Evolutionary conservation across 129 eudicot genomes (phyloP).

Genomic region (Flaveria brownii): DNA sequence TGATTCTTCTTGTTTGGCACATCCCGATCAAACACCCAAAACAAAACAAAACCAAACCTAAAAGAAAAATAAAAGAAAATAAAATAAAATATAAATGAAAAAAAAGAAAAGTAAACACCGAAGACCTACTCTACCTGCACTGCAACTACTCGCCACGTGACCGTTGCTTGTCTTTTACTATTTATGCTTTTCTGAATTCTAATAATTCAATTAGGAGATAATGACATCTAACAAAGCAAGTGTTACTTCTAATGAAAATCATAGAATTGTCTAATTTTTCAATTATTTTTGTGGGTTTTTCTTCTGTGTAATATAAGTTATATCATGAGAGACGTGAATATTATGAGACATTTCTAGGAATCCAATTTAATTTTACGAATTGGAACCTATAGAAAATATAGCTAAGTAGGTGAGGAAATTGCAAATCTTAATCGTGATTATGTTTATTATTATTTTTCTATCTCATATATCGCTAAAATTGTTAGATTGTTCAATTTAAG

Average conservation of each 20-base stretch:
- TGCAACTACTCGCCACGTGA: conserved; percentile 33
- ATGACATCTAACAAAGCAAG: not conserved
- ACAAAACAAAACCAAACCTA: no score
- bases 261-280: not conserved
- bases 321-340: not conserved
- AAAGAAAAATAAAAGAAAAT: not conserved
- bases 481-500: no score
- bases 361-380: not conserved
- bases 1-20: conserved; percentile 26
- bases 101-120: conserved; percentile 15
- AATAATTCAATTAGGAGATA: not conserved
- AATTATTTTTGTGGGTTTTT: not conserved
- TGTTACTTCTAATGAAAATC: not conserved
- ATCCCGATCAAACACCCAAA: conserved; percentile 3
- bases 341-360: not conserved
- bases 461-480: no score
- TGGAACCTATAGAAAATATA: not conserved
- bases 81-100: not conserved
- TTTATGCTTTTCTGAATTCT: not conserved
- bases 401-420: no score
- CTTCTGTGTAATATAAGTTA: not conserved
- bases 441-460: no score
- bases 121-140: conserved; percentile 31
- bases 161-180: conserved; percentile 20
- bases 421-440: no score